Evolutionary conservation across 2,329 filamentous ascomycete genomes (phyloP).

Genomic region (Fusarium proliferatum): DNA sequence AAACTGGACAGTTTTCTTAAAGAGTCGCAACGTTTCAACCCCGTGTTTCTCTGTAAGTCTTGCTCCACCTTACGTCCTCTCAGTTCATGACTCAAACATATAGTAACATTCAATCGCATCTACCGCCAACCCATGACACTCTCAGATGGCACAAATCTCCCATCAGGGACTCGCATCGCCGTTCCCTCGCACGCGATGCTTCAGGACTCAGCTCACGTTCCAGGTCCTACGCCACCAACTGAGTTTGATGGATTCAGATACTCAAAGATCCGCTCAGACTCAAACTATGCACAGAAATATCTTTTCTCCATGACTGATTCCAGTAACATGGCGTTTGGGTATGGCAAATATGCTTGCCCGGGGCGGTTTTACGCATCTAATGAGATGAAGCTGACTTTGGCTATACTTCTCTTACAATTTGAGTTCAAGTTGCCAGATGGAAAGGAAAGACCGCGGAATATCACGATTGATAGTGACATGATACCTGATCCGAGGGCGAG

Average conservation of each 20-base stretch:
- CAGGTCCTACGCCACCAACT: not conserved
- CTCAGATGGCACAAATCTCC: not conserved
- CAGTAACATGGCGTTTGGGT: not conserved
- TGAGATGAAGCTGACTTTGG: not conserved
- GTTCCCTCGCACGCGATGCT: not conserved
- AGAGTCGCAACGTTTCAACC: not conserved
- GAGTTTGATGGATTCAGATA: not conserved
- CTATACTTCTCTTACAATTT: not conserved
- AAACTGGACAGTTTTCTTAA: not conserved
- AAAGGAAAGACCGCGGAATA: not conserved
- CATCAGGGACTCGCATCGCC: not conserved
- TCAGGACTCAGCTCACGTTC: not conserved
- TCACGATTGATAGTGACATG: not conserved
- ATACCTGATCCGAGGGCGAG: not conserved
- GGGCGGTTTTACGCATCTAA: not conserved
- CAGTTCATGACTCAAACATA: not conserved
- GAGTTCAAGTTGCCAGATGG: not conserved
- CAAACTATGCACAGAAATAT: not conserved
- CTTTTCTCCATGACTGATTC: not conserved
- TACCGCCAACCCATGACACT: not conserved
- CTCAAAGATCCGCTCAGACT: not conserved
- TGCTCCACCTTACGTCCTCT: accelerated
- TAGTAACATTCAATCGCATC: not conserved
- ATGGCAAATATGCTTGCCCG: not conserved
- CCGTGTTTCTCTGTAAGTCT: not conserved